phyloP scores from a whole-genome alignment of 345 rosid genomes.

The Erodium maritimum region DNA sequence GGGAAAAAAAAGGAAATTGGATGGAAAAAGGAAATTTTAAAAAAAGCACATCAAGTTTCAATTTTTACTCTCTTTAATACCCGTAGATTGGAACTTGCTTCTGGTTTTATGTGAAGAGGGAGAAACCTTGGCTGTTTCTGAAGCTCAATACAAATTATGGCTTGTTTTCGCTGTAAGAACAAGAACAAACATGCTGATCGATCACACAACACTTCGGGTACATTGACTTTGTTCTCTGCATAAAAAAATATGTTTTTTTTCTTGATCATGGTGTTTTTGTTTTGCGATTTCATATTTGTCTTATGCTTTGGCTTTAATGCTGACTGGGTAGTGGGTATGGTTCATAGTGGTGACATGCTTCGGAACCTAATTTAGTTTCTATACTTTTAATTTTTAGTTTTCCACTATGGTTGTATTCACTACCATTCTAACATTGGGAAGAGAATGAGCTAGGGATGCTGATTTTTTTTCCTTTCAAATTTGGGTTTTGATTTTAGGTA shows the following conservation, averaged over 20 bases:
- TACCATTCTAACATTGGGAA: too few relatives aligned
- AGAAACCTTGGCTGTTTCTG: background rate
- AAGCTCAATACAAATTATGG: conserved; percentile 27
- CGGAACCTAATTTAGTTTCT: too few relatives aligned
- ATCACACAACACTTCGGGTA: conserved; percentile 31
- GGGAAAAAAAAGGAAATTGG: too few relatives aligned
- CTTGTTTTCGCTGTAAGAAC: conserved; percentile 38
- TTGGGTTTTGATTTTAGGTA: background rate
- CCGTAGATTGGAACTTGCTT: background rate
- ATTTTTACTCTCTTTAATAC: background rate
- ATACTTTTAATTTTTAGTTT: too few relatives aligned
- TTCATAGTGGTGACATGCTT: too few relatives aligned
- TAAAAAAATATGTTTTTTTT: background rate
- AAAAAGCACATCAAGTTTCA: background rate
- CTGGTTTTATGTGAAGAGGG: background rate
- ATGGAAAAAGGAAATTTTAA: too few relatives aligned
- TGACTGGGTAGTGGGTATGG: too few relatives aligned
- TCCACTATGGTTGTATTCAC: too few relatives aligned
- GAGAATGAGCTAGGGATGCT: too few relatives aligned
- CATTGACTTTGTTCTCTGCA: background rate
- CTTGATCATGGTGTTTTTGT: background rate
- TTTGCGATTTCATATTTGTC: background rate
- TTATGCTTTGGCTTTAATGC: background rate
- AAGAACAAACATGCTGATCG: conserved; percentile 26
- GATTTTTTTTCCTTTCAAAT: too few relatives aligned